Conservation (phyloP, 768 basidiomycete genomes). For the Boletellus emodensis region DNA sequence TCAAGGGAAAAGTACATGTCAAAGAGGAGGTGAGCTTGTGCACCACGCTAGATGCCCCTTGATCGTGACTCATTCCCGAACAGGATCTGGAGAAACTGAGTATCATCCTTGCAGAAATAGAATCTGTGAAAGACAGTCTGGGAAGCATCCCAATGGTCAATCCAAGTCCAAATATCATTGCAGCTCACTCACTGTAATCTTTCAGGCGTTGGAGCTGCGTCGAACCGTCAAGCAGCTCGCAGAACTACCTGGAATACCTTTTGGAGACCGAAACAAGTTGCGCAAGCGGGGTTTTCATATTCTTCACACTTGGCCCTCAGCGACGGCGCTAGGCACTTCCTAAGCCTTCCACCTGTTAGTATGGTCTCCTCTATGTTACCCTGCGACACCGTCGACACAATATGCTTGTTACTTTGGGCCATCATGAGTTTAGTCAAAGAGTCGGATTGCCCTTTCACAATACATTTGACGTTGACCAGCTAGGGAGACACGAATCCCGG, state of each 20-base stretch:
- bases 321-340: not conserved
- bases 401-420: not conserved
- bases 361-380: not conserved
- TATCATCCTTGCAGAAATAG: slow-evolving; percentile 28
- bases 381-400: not conserved
- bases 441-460: not conserved
- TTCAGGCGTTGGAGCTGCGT: slow-evolving; percentile 19
- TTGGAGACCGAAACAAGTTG: slow-evolving; percentile 26
- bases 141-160: slow-evolving; percentile 15
- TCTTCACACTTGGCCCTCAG: slow-evolving; percentile 13
- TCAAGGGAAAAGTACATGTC: slow-evolving; percentile 26
- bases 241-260: slow-evolving; percentile 28
- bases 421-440: not conserved
- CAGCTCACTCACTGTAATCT: not conserved
- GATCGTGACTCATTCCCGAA: not conserved
- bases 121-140: slow-evolving; percentile 19
- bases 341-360: not conserved
- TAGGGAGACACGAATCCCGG: not conserved
- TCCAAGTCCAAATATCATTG: not conserved
- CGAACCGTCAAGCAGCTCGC: slow-evolving; percentile 24
- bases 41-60: not conserved
- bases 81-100: slow-evolving; percentile 28
- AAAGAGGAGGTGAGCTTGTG: slow-evolving; percentile 17
- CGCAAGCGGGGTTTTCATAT: slow-evolving; percentile 21
- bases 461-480: slow-evolving; percentile 1